Conservation (phyloP, 352 stramenopile genomes). For the Saprolegnia parasitica region DNA sequence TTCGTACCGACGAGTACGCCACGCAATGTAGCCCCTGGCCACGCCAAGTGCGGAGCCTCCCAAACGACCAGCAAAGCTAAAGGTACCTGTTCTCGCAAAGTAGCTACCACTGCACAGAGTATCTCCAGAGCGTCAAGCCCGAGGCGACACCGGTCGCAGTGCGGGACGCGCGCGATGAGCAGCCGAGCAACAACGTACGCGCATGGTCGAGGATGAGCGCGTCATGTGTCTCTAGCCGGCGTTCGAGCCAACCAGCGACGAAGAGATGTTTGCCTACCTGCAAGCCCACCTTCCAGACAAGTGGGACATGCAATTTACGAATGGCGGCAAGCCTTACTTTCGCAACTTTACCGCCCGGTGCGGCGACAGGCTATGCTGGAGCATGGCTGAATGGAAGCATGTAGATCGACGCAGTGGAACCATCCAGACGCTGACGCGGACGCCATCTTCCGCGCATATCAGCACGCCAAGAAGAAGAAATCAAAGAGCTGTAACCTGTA, state of each 20-base stretch:
- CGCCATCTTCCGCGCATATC: conserved; percentile 7
- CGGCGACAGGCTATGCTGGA: not conserved
- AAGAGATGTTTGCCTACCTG: conserved; percentile 20
- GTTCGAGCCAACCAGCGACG: conserved; percentile 6
- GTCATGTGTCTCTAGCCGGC: not conserved
- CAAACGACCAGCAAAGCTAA: too few species aligned
- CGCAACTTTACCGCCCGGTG: conserved; percentile 71
- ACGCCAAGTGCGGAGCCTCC: too few species aligned
- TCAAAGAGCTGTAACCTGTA: too few species aligned
- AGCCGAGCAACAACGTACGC: conserved; percentile 4
- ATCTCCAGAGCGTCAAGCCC: too few species aligned
- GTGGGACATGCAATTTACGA: conserved; percentile 78
- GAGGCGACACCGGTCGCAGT: not conserved
- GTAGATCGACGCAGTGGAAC: conserved; percentile 81
- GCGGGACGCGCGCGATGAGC: not conserved
- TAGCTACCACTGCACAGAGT: too few species aligned
- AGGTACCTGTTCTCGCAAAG: too few species aligned
- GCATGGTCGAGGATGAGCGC: not conserved
- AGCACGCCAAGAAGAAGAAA: not conserved
- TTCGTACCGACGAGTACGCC: too few species aligned
- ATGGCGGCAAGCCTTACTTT: conserved; percentile 78
- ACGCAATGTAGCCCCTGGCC: too few species aligned
- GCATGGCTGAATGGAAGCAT: not conserved
- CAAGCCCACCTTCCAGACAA: conserved; percentile 47
- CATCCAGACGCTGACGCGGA: conserved; percentile 71